Conservation (phyloP, 2,329 filamentous ascomycete genomes). For the Cryphonectria radicalis region DNA sequence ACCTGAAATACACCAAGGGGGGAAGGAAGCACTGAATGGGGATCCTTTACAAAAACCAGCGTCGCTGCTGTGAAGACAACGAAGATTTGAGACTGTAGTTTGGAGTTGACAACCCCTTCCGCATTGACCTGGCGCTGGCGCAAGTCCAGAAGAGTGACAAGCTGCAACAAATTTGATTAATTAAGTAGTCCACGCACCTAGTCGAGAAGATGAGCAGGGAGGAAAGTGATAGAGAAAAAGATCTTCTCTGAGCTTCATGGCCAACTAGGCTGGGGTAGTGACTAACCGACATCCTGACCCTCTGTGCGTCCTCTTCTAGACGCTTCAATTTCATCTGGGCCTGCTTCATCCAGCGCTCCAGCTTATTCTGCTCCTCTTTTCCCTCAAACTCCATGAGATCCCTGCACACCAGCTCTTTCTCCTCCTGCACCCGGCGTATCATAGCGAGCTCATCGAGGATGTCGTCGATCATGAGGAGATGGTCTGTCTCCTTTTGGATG, state of each 20-base stretch:
- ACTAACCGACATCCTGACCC: slow-evolving; percentile 6
- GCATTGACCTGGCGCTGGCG: slow-evolving; percentile 14
- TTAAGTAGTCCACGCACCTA: neutral
- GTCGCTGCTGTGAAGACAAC: slow-evolving; percentile 17
- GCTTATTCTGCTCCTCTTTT: neutral
- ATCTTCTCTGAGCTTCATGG: neutral
- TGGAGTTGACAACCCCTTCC: slow-evolving; percentile 13
- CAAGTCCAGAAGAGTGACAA: slow-evolving; percentile 6
- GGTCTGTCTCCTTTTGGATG: neutral
- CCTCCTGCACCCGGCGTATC: slow-evolving; percentile 10
- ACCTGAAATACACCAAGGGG: neutral
- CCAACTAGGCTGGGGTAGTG: neutral
- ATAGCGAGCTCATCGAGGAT: slow-evolving; percentile 1
- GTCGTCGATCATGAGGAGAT: slow-evolving; percentile 3
- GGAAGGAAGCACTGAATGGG: neutral
- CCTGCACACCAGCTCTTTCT: neutral
- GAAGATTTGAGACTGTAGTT: slow-evolving; percentile 6
- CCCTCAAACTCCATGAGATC: neutral
- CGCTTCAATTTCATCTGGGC: slow-evolving; percentile 1
- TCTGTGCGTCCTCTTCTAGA: neutral
- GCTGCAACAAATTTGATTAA: neutral
- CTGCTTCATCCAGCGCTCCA: slow-evolving; percentile 1
- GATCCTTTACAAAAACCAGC: slow-evolving; percentile 2
- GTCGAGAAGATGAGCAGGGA: too few relatives aligned
- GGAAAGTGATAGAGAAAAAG: neutral